A percentile compares a stretch with the other conserved stretches of the same genome.
Conservation (phyloP, 2,329 filamentous ascomycete species). For the Meredithiella fracta region DNA sequence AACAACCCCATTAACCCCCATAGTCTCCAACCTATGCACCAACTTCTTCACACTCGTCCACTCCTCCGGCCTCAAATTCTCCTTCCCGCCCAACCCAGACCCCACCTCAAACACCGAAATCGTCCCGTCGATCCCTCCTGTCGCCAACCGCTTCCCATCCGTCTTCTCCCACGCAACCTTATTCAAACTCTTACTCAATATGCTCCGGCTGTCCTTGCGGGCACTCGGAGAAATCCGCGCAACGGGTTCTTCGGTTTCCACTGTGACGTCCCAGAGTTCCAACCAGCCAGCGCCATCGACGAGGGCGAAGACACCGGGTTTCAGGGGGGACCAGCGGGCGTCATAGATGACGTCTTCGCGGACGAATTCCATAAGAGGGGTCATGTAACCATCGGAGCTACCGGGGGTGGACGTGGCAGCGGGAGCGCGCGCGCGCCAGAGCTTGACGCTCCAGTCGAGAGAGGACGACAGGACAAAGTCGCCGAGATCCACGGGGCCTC, state of each 20-base stretch:
- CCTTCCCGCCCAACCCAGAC: slow-evolving; percentile 64
- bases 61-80: slow-evolving; percentile 69
- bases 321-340: slow-evolving; percentile 83
- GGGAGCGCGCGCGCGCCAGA: slow-evolving; percentile 84
- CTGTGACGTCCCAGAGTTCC: slow-evolving; percentile 87
- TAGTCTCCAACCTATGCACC: slow-evolving; percentile 55
- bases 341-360: slow-evolving; percentile 96
- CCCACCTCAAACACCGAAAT: slow-evolving; percentile 90
- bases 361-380: slow-evolving; percentile 73
- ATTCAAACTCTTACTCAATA: slow-evolving; percentile 76
- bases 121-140: slow-evolving; percentile 80
- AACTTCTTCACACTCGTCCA: slow-evolving; percentile 89
- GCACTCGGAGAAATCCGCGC: slow-evolving; percentile 59
- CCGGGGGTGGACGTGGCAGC: slow-evolving; percentile 48
- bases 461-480: slow-evolving; percentile 86
- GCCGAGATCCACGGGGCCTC: slow-evolving; percentile 82
- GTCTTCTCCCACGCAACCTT: slow-evolving; percentile 86
- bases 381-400: slow-evolving; percentile 34
- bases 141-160: slow-evolving; percentile 73
- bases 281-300: slow-evolving; percentile 86
- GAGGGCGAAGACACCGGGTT: slow-evolving; percentile 84
- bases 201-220: slow-evolving; percentile 46
- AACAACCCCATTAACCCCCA: slow-evolving; percentile 33
- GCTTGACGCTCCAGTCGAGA: slow-evolving; percentile 90
- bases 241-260: slow-evolving; percentile 83